Percentiles rank a stretch among this genome's conserved stretches.
phyloP scores from a whole-genome alignment of 768 basidiomycete genomes.

The Serpula lacrymans region DNA sequence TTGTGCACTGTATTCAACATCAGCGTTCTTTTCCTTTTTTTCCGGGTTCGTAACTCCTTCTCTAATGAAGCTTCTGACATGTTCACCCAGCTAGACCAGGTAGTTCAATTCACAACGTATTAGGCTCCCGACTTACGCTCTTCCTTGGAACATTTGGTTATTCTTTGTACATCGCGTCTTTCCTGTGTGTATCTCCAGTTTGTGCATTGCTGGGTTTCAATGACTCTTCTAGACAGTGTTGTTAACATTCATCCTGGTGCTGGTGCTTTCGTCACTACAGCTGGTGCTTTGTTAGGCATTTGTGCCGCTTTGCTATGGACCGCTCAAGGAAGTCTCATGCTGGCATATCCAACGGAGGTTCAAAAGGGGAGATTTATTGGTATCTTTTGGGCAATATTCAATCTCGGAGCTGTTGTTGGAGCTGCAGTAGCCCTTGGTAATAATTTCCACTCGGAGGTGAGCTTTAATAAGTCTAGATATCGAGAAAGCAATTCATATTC shows the following conservation, averaged over 20 bases:
- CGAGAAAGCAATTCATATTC: background rate
- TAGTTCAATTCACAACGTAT: constrained; percentile 75
- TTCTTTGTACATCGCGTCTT: constrained; percentile 68
- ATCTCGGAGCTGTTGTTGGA: constrained; percentile 76
- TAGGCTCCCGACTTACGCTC: constrained; percentile 70
- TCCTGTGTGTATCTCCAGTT: constrained; percentile 44
- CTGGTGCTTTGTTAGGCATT: constrained; percentile 69
- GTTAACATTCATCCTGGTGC: constrained; percentile 66
- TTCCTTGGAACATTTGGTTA: constrained; percentile 72
- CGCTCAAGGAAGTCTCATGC: constrained; percentile 74
- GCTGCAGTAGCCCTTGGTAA: constrained; percentile 67
- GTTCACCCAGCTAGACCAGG: constrained; percentile 1
- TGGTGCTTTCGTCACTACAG: constrained; percentile 59
- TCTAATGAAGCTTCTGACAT: background rate
- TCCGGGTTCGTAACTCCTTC: constrained; percentile 46
- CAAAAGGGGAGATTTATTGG: constrained; percentile 74
- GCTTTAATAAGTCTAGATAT: constrained; percentile 8
- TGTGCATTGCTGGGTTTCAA: background rate
- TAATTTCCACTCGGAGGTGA: constrained; percentile 61
- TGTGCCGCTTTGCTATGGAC: constrained; percentile 73
- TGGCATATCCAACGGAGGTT: constrained; percentile 73
- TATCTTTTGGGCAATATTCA: constrained; percentile 81
- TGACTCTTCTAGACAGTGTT: constrained; percentile 36
- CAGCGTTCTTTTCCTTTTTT: constrained; percentile 57
- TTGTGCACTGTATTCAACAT: constrained; percentile 60